These are phyloP conservation scores for Galerina sulciceps DNA, from an alignment of 768 basidiomycete genomes.

Conservation along the genomic window DNA sequence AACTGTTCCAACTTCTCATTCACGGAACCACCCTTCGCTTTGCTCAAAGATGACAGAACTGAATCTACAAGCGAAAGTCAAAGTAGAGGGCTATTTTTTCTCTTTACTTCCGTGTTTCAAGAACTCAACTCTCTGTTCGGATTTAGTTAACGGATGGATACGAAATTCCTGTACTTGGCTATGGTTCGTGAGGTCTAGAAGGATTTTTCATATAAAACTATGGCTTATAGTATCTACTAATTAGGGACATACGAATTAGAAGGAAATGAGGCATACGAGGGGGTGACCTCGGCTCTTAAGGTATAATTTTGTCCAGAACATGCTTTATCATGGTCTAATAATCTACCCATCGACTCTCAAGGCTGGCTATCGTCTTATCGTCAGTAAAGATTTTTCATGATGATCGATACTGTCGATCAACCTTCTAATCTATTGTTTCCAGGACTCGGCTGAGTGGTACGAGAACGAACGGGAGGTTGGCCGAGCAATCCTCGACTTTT, in stretches of 20 bases:
- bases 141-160: constrained; percentile 26
- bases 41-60: background rate
- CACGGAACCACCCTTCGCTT: background rate
- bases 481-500: constrained; percentile 60
- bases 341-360: constrained; percentile 23
- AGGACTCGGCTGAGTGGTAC: constrained; percentile 57
- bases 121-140: background rate
- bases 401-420: constrained; percentile 23
- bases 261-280: constrained; percentile 57
- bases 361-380: constrained; percentile 71
- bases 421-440: constrained; percentile 15
- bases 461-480: constrained; percentile 74
- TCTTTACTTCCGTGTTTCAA: background rate
- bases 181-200: constrained; percentile 40
- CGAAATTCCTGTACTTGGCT: constrained; percentile 61
- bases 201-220: background rate
- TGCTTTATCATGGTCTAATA: constrained; percentile 8
- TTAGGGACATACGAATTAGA: constrained; percentile 65
- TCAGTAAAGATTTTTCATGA: constrained; percentile 28
- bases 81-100: background rate
- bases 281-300: constrained; percentile 66
- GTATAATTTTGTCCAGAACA: constrained; percentile 31
- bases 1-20: background rate
- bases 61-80: constrained; percentile 2
- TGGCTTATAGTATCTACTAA: background rate